phyloP scores from a whole-genome alignment of 306 rosid species.

The Cucumis melo region DNA sequence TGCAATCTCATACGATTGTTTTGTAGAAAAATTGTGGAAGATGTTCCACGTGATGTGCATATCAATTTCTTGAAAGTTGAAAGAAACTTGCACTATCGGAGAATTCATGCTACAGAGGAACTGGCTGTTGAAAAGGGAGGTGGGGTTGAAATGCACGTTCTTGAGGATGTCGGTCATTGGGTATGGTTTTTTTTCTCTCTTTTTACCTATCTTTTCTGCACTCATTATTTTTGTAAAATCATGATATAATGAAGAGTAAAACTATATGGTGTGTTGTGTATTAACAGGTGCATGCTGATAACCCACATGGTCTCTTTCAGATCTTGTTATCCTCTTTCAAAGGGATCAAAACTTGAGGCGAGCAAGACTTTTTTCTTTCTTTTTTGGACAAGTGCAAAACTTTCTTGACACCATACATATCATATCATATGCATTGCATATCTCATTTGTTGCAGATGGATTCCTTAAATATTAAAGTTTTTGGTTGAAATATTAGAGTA shows the following conservation, averaged over 20 bases:
- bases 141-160: too few relatives aligned
- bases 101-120: conserved; percentile 91
- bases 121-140: conserved; percentile 69
- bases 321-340: conserved; percentile 71
- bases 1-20: not conserved
- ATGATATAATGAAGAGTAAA: not conserved
- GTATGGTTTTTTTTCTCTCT: too few relatives aligned
- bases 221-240: not conserved
- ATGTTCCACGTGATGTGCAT: too few relatives aligned
- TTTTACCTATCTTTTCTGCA: too few relatives aligned
- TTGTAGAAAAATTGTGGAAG: conserved; percentile 68
- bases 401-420: not conserved
- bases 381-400: not conserved
- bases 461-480: too few relatives aligned
- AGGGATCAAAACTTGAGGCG: conserved; percentile 21
- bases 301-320: conserved; percentile 88
- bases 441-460: too few relatives aligned
- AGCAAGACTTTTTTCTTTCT: not conserved
- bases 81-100: conserved; percentile 89
- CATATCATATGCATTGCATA: not conserved
- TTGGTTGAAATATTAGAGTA: too few relatives aligned
- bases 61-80: conserved; percentile 90
- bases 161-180: too few relatives aligned
- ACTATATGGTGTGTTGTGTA: not conserved
- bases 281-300: conserved; percentile 84